Evolutionary conservation across 495 filamentous ascomycete species (phyloP), one percentile per base, ranked within the genome.

Genomic region (Darksidea phi): DNA sequence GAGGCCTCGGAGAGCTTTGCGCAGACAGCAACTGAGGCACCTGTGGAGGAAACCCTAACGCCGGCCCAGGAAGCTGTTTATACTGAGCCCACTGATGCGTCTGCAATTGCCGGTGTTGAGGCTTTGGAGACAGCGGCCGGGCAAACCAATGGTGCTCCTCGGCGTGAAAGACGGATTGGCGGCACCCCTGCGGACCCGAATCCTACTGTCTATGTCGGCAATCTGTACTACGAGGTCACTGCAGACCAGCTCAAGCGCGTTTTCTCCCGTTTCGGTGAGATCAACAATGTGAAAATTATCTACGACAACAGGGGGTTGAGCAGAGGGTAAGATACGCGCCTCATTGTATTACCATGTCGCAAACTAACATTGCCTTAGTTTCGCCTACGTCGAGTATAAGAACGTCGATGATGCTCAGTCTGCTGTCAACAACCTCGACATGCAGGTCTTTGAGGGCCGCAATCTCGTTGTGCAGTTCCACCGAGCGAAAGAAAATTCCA

Each of bases 401-500:
- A 74, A 71, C 25, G 26, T 76, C n/a, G 79, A 85, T 1, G 68
- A 78, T 17, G 87, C 88, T 21, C 67, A 72, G 0, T 67, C 75
- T 12, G 93, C 94, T 43, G 79, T 90, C 54, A 68, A 78, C 28
- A 78, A 80, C 18, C 82, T 86, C 71, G 73, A 96, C 73, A 74
- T 84, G 56, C 78, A 81, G n/a, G 78, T 90, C 64, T 86, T 86
- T 72, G 86, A 91, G 74, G 94, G 94, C 17, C 90, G 94, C 48
- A 82, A 85, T 55, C 72, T 94, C 63, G 71, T 79, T 25, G 81
- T 89, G 50, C 79, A 88, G 63, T 83, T 78, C 65, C 67, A 76
- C 61, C 26, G 61, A 15, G 42, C 41, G 17, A 52, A 57, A 18
- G 41, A 59, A 2, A 11, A 54, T 1, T 18, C 15, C 38, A n/a